A percentile compares a stretch with the other conserved stretches of the same genome.
These are phyloP conservation scores for Plasmodium coatneyi DNA, from an alignment of 169 alveolate genomes.

Conservation along the genomic window DNA sequence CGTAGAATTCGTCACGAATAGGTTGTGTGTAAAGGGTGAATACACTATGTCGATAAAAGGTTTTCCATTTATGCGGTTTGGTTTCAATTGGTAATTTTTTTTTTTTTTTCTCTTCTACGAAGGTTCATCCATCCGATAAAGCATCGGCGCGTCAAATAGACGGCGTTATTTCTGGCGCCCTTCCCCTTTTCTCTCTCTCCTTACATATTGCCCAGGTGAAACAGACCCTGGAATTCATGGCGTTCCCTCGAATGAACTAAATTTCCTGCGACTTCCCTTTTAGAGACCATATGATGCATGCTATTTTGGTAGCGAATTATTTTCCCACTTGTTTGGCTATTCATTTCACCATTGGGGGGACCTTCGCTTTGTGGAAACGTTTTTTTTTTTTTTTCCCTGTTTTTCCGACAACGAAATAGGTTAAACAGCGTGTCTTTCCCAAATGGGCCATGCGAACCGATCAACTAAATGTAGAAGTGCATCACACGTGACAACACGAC, in stretches of 20 bases:
- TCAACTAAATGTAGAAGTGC: background rate
- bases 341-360: background rate
- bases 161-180: background rate
- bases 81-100: background rate
- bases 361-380: background rate
- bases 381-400: background rate
- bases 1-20: background rate
- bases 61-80: background rate
- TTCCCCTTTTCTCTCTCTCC: background rate
- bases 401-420: background rate
- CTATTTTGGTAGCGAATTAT: background rate
- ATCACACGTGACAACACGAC: background rate
- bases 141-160: background rate
- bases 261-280: background rate
- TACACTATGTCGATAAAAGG: background rate
- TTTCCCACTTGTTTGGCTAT: background rate
- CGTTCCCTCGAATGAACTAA: background rate
- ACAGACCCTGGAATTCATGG: background rate
- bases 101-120: background rate
- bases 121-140: background rate
- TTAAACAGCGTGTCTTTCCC: background rate
- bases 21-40: background rate
- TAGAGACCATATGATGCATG: background rate
- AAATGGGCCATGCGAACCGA: background rate
- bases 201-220: background rate